A percentile compares a stretch with the other conserved stretches of the same genome.
These are phyloP conservation scores for Russula emetica DNA, from an alignment of 768 basidiomycete species.

Conservation along the genomic window DNA sequence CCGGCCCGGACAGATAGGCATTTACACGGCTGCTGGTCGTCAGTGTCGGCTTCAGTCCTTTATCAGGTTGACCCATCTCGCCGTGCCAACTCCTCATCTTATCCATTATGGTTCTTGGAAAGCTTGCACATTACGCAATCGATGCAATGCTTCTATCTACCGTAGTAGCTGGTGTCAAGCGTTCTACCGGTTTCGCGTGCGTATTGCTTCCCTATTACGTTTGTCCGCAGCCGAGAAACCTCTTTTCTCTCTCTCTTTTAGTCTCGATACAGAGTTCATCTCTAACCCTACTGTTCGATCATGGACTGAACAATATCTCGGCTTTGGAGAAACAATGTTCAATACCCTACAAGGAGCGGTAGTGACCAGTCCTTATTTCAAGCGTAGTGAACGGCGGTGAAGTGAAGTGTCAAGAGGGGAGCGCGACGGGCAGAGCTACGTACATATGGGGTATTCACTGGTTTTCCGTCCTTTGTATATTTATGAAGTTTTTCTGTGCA, in stretches of 20 bases:
- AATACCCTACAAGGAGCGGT: slow-evolving; percentile 78
- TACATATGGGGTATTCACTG: background rate
- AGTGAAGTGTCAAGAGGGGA: background rate
- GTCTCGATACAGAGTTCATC: slow-evolving; percentile 65
- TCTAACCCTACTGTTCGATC: slow-evolving; percentile 73
- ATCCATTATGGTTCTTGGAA: slow-evolving; percentile 51
- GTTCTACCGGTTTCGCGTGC: slow-evolving; percentile 86
- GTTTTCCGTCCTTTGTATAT: slow-evolving; percentile 2
- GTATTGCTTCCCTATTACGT: slow-evolving; percentile 35
- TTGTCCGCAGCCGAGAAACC: slow-evolving; percentile 13
- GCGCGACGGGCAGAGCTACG: background rate
- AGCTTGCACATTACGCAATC: slow-evolving; percentile 74
- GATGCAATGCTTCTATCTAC: slow-evolving; percentile 87
- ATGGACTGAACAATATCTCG: slow-evolving; percentile 76
- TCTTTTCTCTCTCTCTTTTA: slow-evolving; percentile 32
- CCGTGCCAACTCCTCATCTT: background rate
- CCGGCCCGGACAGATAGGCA: too few species aligned
- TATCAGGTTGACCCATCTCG: background rate
- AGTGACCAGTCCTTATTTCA: slow-evolving; percentile 85
- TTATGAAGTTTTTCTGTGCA: background rate
- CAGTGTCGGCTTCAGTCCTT: background rate
- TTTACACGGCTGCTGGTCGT: background rate
- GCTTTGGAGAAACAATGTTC: slow-evolving; percentile 85
- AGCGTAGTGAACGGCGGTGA: slow-evolving; percentile 46
- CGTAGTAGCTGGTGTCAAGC: slow-evolving; percentile 83